phyloP scores from a whole-genome alignment of 2,329 filamentous ascomycete genomes.

The Sclerotinia sclerotiorum region DNA sequence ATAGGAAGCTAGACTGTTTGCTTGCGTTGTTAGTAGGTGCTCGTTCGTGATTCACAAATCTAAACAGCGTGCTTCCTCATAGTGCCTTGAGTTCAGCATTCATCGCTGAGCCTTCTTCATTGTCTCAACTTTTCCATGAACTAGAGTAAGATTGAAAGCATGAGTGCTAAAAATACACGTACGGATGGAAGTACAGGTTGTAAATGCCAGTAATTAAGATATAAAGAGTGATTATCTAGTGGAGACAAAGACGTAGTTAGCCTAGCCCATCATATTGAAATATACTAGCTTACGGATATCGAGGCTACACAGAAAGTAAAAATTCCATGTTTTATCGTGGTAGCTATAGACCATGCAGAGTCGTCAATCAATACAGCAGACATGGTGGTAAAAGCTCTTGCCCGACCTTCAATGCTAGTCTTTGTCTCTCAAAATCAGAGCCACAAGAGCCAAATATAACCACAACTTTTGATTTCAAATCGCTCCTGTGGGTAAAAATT shows the following conservation, averaged over 20 bases:
- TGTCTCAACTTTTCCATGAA: neutral
- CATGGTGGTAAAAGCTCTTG: neutral
- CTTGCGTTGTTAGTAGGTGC: neutral
- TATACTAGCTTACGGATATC: neutral
- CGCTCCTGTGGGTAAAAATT: too few relatives aligned
- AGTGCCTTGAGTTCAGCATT: too few relatives aligned
- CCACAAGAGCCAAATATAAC: too few relatives aligned
- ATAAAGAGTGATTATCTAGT: neutral
- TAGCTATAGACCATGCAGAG: neutral
- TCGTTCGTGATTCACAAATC: neutral
- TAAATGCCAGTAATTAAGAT: neutral
- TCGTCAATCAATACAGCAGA: neutral
- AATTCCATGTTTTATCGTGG: neutral
- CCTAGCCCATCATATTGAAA: neutral
- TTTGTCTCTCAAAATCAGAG: neutral
- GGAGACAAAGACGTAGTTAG: neutral
- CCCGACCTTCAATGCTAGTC: neutral
- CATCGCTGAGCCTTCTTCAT: too few relatives aligned
- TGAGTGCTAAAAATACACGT: neutral
- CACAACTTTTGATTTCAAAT: too few relatives aligned
- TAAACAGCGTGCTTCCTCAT: neutral
- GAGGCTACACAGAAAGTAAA: neutral
- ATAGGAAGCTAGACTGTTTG: neutral
- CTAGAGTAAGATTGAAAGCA: neutral
- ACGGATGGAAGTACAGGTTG: constrained; percentile 5